Percentiles rank a stretch among this genome's conserved stretches.
phyloP scores from a whole-genome alignment of 805 yeast genomes.

The Millerozyma miso region DNA sequence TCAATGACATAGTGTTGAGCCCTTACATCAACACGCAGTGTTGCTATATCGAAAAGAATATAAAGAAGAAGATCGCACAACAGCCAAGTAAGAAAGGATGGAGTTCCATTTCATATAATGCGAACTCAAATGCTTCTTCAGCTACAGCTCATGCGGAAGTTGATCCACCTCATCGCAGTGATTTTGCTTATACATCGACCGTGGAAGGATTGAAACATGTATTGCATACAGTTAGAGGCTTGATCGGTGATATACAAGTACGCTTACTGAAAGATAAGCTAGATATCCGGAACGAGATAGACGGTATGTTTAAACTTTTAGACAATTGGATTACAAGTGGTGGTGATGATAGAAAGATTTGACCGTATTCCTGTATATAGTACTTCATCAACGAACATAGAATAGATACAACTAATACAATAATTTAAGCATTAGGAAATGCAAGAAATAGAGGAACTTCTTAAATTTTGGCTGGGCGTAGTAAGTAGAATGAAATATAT shows the following conservation, averaged over 20 bases:
- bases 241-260: conserved; percentile 32
- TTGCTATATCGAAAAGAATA: conserved; percentile 22
- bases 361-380: conserved; percentile 5
- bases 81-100: neutral
- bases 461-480: conserved; percentile 8
- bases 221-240: conserved; percentile 19
- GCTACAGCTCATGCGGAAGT: neutral
- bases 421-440: neutral
- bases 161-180: neutral
- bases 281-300: conserved; percentile 19
- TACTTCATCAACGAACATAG: neutral
- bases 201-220: conserved; percentile 1
- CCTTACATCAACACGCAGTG: conserved; percentile 34
- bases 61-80: conserved; percentile 12
- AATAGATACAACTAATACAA: neutral
- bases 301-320: conserved; percentile 20
- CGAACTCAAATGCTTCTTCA: too few relatives aligned
- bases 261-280: conserved; percentile 29
- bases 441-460: conserved; percentile 6
- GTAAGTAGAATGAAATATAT: conserved; percentile 9
- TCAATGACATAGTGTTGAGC: conserved; percentile 24
- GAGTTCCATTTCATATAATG: too few relatives aligned
- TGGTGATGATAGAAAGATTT: conserved; percentile 9
- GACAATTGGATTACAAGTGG: conserved; percentile 20
- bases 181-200: too few relatives aligned